Percentiles rank a stretch among this genome's conserved stretches.
phyloP scores from a whole-genome alignment of 352 stramenopile species.

The Phytopythium oedochilum region DNA sequence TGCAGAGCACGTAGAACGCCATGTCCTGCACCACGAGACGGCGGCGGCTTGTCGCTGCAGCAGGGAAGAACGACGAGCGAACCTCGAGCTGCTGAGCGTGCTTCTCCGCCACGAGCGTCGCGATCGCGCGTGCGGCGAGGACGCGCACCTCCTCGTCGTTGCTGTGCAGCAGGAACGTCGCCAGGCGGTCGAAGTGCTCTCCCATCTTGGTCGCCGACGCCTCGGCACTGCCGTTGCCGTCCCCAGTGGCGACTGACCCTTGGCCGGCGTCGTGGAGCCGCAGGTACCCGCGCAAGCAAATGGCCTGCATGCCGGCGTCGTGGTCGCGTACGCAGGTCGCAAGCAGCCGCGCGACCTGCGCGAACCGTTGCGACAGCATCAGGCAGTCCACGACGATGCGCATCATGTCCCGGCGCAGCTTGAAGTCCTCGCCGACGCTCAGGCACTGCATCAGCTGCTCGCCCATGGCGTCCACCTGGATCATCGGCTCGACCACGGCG shows the following conservation, averaged over 20 bases:
- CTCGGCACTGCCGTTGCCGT: background rate
- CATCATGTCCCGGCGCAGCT: constrained; percentile 70
- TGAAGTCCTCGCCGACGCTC: constrained; percentile 70
- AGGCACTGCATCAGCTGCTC: constrained; percentile 77
- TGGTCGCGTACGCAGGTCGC: constrained; percentile 47
- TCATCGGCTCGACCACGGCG: constrained; percentile 70
- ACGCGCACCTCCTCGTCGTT: constrained; percentile 21
- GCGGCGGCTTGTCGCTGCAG: background rate
- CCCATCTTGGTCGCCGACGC: background rate
- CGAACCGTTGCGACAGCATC: constrained; percentile 30
- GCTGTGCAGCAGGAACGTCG: constrained; percentile 25
- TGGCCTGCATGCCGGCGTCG: constrained; percentile 45
- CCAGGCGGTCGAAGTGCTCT: constrained; percentile 31
- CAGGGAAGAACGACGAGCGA: constrained; percentile 20
- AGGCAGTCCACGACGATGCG: constrained; percentile 70
- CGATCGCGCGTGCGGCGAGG: constrained; percentile 28
- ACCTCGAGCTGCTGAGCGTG: constrained; percentile 17
- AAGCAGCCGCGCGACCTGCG: constrained; percentile 37
- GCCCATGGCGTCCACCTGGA: constrained; percentile 73
- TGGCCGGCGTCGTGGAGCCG: constrained; percentile 36
- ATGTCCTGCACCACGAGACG: constrained; percentile 29
- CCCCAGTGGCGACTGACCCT: constrained; percentile 6
- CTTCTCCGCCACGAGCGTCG: constrained; percentile 18
- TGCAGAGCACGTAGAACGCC: constrained; percentile 38
- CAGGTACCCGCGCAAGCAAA: constrained; percentile 53